phyloP scores from a whole-genome alignment of 495 filamentous ascomycete genomes.

The Cudoniella acicularis region DNA sequence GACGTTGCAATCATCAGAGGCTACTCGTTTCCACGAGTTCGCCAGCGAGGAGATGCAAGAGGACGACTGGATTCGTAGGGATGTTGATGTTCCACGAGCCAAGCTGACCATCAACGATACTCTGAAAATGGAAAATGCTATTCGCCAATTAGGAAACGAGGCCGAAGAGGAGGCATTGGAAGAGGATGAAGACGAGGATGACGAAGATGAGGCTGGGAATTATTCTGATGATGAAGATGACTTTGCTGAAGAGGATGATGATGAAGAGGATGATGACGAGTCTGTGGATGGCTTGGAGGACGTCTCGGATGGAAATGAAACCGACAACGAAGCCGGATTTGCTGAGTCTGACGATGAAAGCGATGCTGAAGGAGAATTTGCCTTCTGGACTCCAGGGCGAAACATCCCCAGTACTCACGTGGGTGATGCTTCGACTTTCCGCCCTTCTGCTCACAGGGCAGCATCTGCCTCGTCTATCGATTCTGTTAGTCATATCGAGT shows the following conservation, averaged over 20 bases:
- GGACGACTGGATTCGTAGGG: slow-evolving; percentile 80
- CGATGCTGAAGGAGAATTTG: slow-evolving; percentile 65
- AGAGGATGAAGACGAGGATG: slow-evolving; percentile 63
- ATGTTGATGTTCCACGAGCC: slow-evolving; percentile 50
- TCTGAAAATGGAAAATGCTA: slow-evolving; percentile 82
- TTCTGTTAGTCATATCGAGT: slow-evolving; percentile 44
- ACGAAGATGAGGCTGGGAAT: slow-evolving; percentile 53
- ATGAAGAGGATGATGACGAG: slow-evolving; percentile 50
- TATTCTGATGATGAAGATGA: slow-evolving; percentile 41
- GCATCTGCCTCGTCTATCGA: slow-evolving; percentile 63
- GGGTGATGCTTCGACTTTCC: slow-evolving; percentile 32
- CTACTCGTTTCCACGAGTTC: slow-evolving; percentile 87
- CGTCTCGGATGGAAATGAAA: slow-evolving; percentile 22
- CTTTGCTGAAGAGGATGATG: slow-evolving; percentile 39
- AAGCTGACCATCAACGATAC: slow-evolving; percentile 87
- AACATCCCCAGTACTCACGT: slow-evolving; percentile 37
- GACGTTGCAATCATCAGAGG: slow-evolving; percentile 61
- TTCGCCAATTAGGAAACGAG: slow-evolving; percentile 83
- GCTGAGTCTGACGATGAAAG: slow-evolving; percentile 70
- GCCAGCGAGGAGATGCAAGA: slow-evolving; percentile 75
- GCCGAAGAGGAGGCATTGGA: slow-evolving; percentile 81
- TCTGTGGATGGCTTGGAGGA: slow-evolving; percentile 31
- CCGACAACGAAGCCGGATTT: slow-evolving; percentile 42
- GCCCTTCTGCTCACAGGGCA: slow-evolving; percentile 40
- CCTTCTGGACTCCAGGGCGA: slow-evolving; percentile 43